Conservation (phyloP, 2,329 filamentous ascomycete species). For the Paradendryphiella salina region DNA sequence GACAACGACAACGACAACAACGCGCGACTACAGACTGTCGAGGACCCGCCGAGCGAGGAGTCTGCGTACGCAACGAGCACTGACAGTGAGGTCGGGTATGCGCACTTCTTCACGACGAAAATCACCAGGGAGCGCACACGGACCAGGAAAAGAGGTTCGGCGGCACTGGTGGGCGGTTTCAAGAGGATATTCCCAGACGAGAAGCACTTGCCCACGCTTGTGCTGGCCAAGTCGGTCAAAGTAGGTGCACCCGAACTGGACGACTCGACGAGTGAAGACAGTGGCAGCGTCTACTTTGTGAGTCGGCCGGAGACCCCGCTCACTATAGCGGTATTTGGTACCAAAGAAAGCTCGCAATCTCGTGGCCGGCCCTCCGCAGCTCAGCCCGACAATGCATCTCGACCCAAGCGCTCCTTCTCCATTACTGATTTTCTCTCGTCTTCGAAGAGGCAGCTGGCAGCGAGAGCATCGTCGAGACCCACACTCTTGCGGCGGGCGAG, state of each 20-base stretch:
- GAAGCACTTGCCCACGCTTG: conserved; percentile 53
- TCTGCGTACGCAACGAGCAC: conserved; percentile 21
- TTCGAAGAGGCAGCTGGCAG: conserved; percentile 45
- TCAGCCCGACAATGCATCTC: conserved; percentile 31
- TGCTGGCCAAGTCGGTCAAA: conserved; percentile 51
- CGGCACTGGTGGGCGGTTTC: conserved; percentile 45
- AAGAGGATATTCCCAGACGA: conserved; percentile 52
- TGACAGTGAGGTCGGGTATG: conserved; percentile 40
- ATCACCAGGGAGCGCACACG: conserved; percentile 42
- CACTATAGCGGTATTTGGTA: conserved; percentile 35
- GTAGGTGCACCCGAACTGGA: conserved; percentile 42
- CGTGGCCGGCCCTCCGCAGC: conserved; percentile 25
- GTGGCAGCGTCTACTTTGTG: conserved; percentile 46
- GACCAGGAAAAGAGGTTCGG: conserved; percentile 48
- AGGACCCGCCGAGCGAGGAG: conserved; percentile 28
- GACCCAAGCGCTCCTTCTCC: conserved; percentile 56
- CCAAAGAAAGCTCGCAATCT: conserved; percentile 25
- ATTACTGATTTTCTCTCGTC: conserved; percentile 51
- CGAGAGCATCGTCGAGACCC: conserved; percentile 29
- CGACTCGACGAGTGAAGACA: conserved; percentile 44
- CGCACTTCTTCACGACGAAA: conserved; percentile 46
- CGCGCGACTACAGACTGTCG: conserved; percentile 35
- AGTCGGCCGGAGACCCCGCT: conserved; percentile 48
- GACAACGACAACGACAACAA: conserved; percentile 15
- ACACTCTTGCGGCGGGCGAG: conserved; percentile 37